Base-by-base conservation (phyloP, 2,329 filamentous ascomycete species). In the Clarireedia hainanense region DNA sequence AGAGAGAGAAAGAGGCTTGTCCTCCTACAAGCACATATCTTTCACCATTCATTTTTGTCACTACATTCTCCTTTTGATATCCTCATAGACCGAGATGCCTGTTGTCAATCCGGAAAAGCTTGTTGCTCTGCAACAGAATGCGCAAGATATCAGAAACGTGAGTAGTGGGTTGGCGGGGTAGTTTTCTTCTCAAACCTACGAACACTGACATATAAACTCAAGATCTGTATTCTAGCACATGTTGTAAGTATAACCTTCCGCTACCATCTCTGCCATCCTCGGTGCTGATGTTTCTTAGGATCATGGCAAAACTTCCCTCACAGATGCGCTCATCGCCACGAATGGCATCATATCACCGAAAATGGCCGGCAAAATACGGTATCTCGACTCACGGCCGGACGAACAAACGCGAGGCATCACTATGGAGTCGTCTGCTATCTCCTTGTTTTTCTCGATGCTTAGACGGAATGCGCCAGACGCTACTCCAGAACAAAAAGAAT, bases 361-460 rank as follows among this genome's bases (percentile, higher is more conserved):
- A 71, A 80, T 97, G 68, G 94, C 94, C 56, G 94, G 94, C 71
- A 97, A 97, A 78, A 95, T 99, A 72, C 87, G 94, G 63, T 99
- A 97, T 68, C 84, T 99, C 57, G 94, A 99, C 74, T 97, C 94
- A 23, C 80, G 94, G 45, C 92, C 92, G 1, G 94, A 99, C 72
- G 94, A 99, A 72, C 94, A 99, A 73, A 81, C 89, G 15, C 86
- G 94, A 62, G 94, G 94, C 56, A 99, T 99, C 68, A 99, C 94
- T n/a, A 99, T 99, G 94, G 94, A 99, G 72, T 97, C 94, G 0
- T 97, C 92, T 5, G 94, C 94, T 60, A 99, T 99, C 61, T 97
- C 94, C 0, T 78, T 99, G 36, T 95, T 88, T 73, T 99, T 99
- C 71, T 95, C 91, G 37, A 89, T 97, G 80, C 76, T 95, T 53